Percentiles rank a stretch among this genome's conserved stretches.
Evolutionary conservation across 768 basidiomycete genomes (phyloP).

Genomic region (Chalciporus chontae): DNA sequence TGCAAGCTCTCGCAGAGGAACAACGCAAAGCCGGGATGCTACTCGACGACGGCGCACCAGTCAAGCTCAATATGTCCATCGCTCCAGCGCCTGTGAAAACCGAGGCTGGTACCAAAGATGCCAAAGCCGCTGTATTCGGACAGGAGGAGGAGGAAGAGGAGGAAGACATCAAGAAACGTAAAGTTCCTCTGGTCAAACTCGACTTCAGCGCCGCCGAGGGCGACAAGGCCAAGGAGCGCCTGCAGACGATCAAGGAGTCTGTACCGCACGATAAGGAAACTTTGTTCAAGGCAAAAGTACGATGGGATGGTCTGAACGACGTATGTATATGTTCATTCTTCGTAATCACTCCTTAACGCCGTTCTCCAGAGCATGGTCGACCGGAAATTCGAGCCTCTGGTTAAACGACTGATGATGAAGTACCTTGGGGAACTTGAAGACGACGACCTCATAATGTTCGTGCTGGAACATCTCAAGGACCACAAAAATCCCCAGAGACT

Average conservation of each 20-base stretch:
- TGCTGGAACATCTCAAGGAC: constrained; percentile 88
- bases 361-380: constrained; percentile 70
- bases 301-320: constrained; percentile 90
- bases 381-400: constrained; percentile 80
- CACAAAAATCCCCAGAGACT: constrained; percentile 83
- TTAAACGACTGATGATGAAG: constrained; percentile 78
- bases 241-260: constrained; percentile 71
- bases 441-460: constrained; percentile 92
- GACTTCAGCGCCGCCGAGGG: constrained; percentile 85
- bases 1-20: constrained; percentile 87
- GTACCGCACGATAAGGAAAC: constrained; percentile 78
- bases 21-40: constrained; percentile 89
- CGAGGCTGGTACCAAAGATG: constrained; percentile 42
- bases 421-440: constrained; percentile 92
- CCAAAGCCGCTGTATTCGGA: constrained; percentile 65
- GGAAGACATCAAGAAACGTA: constrained; percentile 71
- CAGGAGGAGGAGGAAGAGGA: constrained; percentile 89
- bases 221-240: constrained; percentile 73
- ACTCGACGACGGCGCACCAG: constrained; percentile 88
- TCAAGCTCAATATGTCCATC: constrained; percentile 78
- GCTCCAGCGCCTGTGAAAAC: constrained; percentile 46
- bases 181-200: constrained; percentile 83
- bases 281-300: constrained; percentile 79
- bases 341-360: constrained; percentile 10
- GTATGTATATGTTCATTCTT: constrained; percentile 42